Percentiles rank a stretch among this genome's conserved stretches.
These are phyloP conservation scores for Aspergillus brasiliensis DNA, from an alignment of 2,329 filamentous ascomycete species.

Conservation along the genomic window DNA sequence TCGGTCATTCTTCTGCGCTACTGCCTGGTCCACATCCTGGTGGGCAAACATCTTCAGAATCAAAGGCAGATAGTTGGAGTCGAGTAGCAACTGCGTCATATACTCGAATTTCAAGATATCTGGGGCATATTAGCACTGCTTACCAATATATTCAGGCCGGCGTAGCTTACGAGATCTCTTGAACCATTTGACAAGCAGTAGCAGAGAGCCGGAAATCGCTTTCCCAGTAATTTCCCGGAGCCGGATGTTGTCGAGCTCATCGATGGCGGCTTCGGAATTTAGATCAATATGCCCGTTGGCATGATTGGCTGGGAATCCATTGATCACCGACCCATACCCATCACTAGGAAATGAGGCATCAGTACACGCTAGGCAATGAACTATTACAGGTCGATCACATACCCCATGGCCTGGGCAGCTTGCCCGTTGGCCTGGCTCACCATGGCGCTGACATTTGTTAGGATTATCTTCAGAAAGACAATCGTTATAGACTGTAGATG, in stretches of 20 bases:
- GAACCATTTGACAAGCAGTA: slow-evolving; percentile 94
- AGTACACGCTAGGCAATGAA: neutral
- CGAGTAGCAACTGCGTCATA: slow-evolving; percentile 85
- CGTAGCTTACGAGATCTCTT: slow-evolving; percentile 79
- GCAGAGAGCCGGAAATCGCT: slow-evolving; percentile 83
- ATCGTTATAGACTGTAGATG: slow-evolving; percentile 92
- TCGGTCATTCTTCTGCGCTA: slow-evolving; percentile 82
- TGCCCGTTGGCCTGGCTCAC: slow-evolving; percentile 61
- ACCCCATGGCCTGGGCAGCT: slow-evolving; percentile 49
- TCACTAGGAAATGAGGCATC: slow-evolving; percentile 20
- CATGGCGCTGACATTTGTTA: slow-evolving; percentile 85
- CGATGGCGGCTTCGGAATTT: slow-evolving; percentile 50
- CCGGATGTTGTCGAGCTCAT: slow-evolving; percentile 80
- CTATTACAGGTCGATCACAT: slow-evolving; percentile 39
- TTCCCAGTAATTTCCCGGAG: slow-evolving; percentile 87
- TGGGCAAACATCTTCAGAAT: slow-evolving; percentile 92
- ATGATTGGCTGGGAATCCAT: slow-evolving; percentile 26
- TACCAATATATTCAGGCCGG: neutral
- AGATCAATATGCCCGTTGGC: slow-evolving; percentile 26
- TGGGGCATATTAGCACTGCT: slow-evolving; percentile 39
- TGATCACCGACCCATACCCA: slow-evolving; percentile 25
- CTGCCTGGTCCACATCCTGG: slow-evolving; percentile 87
- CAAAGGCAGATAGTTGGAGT: slow-evolving; percentile 92
- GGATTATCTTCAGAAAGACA: slow-evolving; percentile 83
- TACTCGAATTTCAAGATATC: slow-evolving; percentile 96